These are phyloP conservation scores for Magnolia sinica DNA, from an alignment of 164 flowering plant species.

Conservation along the genomic window DNA sequence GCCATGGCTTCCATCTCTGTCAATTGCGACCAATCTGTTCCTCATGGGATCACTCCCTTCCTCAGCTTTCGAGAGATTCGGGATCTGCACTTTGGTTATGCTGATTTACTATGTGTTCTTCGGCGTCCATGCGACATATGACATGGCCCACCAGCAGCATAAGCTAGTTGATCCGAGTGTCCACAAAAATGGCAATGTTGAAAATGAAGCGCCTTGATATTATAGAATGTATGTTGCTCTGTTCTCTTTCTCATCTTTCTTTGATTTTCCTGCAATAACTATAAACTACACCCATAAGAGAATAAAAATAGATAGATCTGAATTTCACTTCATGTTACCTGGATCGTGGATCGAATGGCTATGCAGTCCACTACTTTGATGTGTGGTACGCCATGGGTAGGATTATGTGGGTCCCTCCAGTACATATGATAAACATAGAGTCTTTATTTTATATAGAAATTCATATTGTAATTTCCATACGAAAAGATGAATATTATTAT, in stretches of 20 bases:
- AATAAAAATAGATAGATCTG: too few species aligned
- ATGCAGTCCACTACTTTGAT: too few species aligned
- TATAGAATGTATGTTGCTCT: neutral
- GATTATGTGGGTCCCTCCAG: too few species aligned
- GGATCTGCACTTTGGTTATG: slow-evolving; percentile 63
- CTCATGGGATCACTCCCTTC: slow-evolving; percentile 72
- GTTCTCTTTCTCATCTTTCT: neutral
- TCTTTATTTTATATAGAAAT: too few species aligned
- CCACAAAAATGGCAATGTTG: neutral
- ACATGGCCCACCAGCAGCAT: slow-evolving; percentile 45
- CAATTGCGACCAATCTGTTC: slow-evolving; percentile 70
- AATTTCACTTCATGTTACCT: too few species aligned
- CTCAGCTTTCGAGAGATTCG: slow-evolving; percentile 60
- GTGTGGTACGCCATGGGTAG: too few species aligned
- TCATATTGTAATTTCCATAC: too few species aligned
- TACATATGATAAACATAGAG: too few species aligned
- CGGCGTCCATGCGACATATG: slow-evolving; percentile 84
- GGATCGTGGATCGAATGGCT: too few species aligned
- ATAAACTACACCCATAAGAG: too few species aligned
- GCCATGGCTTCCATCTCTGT: slow-evolving; percentile 80
- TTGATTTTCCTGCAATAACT: neutral
- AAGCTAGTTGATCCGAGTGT: neutral
- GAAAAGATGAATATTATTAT: too few species aligned
- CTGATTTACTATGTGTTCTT: slow-evolving; percentile 59
- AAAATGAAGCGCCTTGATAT: neutral